These are phyloP conservation scores for Penicillium sp. DNA, from an alignment of 2,329 filamentous ascomycete genomes.

Conservation along the genomic window DNA sequence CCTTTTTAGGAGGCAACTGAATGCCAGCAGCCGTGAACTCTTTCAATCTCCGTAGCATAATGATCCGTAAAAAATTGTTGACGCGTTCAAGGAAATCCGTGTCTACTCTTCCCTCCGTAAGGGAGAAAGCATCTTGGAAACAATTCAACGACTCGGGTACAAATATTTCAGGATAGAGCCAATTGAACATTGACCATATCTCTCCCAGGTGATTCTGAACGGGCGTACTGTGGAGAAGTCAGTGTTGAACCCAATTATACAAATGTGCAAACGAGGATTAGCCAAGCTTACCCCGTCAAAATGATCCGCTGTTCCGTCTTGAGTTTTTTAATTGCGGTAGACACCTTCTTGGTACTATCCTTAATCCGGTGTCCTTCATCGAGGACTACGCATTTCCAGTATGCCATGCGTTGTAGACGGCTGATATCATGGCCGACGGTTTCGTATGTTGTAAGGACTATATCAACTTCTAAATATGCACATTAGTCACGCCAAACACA, in stretches of 20 bases:
- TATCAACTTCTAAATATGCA: conserved; percentile 15
- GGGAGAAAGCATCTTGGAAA: conserved; percentile 56
- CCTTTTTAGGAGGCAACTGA: conserved; percentile 55
- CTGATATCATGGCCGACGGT: conserved; percentile 42
- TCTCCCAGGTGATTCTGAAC: conserved; percentile 58
- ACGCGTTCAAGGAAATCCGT: conserved; percentile 52
- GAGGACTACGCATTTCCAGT: conserved; percentile 51
- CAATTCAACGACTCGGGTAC: conserved; percentile 45
- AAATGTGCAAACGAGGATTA: neutral
- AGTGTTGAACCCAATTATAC: conserved; percentile 71
- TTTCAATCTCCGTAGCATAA: conserved; percentile 60
- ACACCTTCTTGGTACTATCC: conserved; percentile 45
- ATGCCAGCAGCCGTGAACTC: conserved; percentile 49
- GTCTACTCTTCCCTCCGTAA: conserved; percentile 52
- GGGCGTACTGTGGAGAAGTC: conserved; percentile 39
- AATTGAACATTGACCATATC: conserved; percentile 56
- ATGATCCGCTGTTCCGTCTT: conserved; percentile 49
- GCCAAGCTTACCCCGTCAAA: conserved; percentile 38
- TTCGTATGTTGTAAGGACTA: conserved; percentile 52
- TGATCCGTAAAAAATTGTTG: conserved; percentile 50
- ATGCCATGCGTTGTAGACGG: conserved; percentile 50
- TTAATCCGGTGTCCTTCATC: conserved; percentile 54
- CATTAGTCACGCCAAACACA: neutral
- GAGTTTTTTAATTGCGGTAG: conserved; percentile 40
- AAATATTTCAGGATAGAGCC: conserved; percentile 59